Conservation (phyloP, 345 rosid species). For the Lagerstroemia speciosa region DNA sequence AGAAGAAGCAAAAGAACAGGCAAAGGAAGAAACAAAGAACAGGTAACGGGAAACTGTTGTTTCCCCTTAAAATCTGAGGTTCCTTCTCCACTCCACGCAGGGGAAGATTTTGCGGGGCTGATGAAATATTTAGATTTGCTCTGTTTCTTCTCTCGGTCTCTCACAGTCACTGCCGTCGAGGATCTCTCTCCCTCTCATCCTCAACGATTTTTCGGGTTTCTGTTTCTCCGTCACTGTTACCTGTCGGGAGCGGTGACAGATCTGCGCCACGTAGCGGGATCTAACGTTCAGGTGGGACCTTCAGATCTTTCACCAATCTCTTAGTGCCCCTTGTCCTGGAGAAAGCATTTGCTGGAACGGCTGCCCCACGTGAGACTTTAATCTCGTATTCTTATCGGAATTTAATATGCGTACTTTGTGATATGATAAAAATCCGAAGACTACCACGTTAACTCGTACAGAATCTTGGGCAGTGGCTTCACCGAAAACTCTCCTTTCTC, state of each 20-base stretch:
- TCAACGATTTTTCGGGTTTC: too few species aligned
- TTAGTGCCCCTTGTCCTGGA: slow-evolving; percentile 33
- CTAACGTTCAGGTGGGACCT: slow-evolving; percentile 10
- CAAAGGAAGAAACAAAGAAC: slow-evolving; percentile 8
- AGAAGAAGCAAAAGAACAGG: background rate
- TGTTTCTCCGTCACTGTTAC: slow-evolving; percentile 6
- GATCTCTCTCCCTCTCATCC: background rate
- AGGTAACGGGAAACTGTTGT: too few species aligned
- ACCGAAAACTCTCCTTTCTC: too few species aligned
- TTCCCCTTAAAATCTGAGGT: too few species aligned
- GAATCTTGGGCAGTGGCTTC: too few species aligned
- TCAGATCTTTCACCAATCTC: slow-evolving; percentile 8
- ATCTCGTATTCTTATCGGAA: too few species aligned
- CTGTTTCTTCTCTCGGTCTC: background rate
- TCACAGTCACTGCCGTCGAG: background rate
- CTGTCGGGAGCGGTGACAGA: slow-evolving; percentile 8
- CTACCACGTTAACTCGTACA: too few species aligned
- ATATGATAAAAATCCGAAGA: too few species aligned
- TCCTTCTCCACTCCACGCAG: slow-evolving; percentile 2
- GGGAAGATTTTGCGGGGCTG: background rate
- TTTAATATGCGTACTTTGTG: too few species aligned
- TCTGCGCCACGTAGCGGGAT: slow-evolving; percentile 23
- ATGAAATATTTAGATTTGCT: background rate
- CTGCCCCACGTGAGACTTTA: too few species aligned
- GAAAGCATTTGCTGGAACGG: too few species aligned